phyloP scores from a whole-genome alignment of 257 asterid genomes.

The Rubia yunnanensis region DNA sequence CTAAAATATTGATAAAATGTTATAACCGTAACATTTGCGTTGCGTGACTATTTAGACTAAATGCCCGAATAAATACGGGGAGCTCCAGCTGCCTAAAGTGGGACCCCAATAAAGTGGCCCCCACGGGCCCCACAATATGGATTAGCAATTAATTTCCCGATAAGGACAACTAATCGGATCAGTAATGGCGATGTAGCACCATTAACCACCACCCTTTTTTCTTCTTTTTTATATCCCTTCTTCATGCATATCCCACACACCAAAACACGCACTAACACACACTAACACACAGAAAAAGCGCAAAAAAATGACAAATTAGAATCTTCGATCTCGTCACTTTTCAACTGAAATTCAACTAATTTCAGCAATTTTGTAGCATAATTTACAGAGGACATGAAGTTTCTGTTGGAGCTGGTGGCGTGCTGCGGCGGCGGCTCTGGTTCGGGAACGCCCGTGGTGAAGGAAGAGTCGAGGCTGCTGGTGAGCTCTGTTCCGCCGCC shows the following conservation, averaged over 20 bases:
- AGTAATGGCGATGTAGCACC: conserved; percentile 5
- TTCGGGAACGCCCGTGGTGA: conserved; percentile 15
- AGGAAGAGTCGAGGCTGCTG: conserved; percentile 36
- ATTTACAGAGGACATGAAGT: conserved; percentile 27
- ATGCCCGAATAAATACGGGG: too few species aligned
- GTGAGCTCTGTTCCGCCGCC: conserved; percentile 11
- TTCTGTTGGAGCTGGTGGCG: conserved; percentile 37
- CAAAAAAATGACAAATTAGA: not conserved
- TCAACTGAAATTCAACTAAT: not conserved
- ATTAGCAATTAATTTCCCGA: conserved; percentile 1
- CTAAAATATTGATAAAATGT: too few species aligned
- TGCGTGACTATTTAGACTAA: too few species aligned
- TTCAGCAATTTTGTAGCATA: not conserved
- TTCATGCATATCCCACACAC: conserved; percentile 1
- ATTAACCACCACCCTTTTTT: not conserved
- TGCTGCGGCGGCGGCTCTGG: conserved; percentile 43
- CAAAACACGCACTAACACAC: not conserved
- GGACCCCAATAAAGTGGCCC: not conserved
- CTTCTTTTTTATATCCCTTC: not conserved
- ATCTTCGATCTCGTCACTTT: not conserved
- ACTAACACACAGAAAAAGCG: not conserved
- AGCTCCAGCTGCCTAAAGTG: not conserved
- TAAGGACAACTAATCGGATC: not conserved
- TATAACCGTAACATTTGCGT: too few species aligned
- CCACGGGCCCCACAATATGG: not conserved